Percentiles rank a stretch among this genome's conserved stretches.
phyloP scores from a whole-genome alignment of 2,329 filamentous ascomycete species.

The Mollisia scopiformis region DNA sequence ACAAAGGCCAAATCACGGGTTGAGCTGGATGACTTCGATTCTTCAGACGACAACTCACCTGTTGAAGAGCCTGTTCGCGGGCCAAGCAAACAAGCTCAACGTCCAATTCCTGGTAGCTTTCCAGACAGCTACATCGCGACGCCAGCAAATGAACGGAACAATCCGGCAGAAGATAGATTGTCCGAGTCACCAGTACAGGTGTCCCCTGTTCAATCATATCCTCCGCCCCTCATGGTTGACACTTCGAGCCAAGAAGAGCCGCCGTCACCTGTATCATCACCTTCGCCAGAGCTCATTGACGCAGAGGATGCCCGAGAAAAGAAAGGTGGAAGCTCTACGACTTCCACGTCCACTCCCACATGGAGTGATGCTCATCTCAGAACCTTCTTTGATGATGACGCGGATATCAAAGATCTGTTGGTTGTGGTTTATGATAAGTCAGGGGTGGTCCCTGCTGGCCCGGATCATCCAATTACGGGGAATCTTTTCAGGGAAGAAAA shows the following conservation, averaged over 20 bases:
- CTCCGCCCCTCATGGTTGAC: conserved; percentile 70
- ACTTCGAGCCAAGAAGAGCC: conserved; percentile 71
- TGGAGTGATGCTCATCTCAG: conserved; percentile 90
- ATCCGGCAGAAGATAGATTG: conserved; percentile 46
- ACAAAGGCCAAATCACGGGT: conserved; percentile 63
- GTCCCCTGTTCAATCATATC: conserved; percentile 54
- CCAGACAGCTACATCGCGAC: conserved; percentile 37
- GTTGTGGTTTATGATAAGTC: conserved; percentile 92
- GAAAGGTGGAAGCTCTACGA: conserved; percentile 51
- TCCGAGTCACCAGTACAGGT: conserved; percentile 72
- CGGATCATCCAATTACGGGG: conserved; percentile 84
- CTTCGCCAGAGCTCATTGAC: conserved; percentile 63
- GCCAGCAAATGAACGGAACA: conserved; percentile 37
- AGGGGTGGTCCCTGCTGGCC: conserved; percentile 75
- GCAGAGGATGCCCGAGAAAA: conserved; percentile 43
- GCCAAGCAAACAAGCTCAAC: conserved; percentile 29
- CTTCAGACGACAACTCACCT: conserved; percentile 46
- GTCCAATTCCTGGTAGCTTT: conserved; percentile 37
- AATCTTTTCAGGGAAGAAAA: conserved; percentile 86
- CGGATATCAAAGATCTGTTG: conserved; percentile 86
- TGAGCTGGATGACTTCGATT: conserved; percentile 70
- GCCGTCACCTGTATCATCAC: conserved; percentile 64
- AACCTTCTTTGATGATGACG: conserved; percentile 87
- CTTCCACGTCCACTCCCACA: conserved; percentile 60
- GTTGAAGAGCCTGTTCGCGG: conserved; percentile 32